Base-by-base conservation (phyloP, 2,329 filamentous ascomycete species). In the Phialocephala subalpina region DNA sequence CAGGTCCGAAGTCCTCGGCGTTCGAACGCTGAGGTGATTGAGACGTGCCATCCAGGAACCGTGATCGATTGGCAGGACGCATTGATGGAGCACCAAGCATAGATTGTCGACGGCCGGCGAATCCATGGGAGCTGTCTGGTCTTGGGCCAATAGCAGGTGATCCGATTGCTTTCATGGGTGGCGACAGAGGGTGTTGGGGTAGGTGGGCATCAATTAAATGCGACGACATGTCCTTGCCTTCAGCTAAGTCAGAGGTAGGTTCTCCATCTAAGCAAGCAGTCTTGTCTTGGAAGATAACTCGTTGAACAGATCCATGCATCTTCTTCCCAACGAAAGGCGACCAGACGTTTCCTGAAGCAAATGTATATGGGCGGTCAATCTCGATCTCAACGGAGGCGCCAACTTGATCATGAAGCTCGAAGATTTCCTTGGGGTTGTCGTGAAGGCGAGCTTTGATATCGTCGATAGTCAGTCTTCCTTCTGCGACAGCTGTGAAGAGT, bases 341-440 rank as follows among this genome's bases (percentile, higher is more conserved):
- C 90, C 89, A 93, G 25, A 81, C 78, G 38, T 81, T 71, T 25
- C 81, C 77, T 64, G 78, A 77, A 58, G 86, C 79, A 63, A 90
- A 81, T 3, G 86, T 82, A 77, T 91, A 92, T 1, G 89, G 85
- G 53, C 92, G 87, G 76, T 93, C 91, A 72, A 94, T 83, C 79
- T 94, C 92, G 25, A 92, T 85, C 81, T 94, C 92, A 40, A 94
- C 84, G 5, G 86, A 87, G 42, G 90, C 89, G 65, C 89, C 89
- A n/a, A 85, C 80, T 79, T 94, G 92, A 72, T 94, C 92, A 70
- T 94, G 92, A 59, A 94, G 85, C 81, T 94, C 91, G 72, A 94
- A 94, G 73, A 94, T 94, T 76, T 87, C 86, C 81, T 91, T 92
- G 2, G 92, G 92, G 76, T 93, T 94, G 75, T 92, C 89, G 76